A percentile compares a stretch with the other conserved stretches of the same genome.
Evolutionary conservation across 2,329 filamentous ascomycete species (phyloP).

Genomic region (Cladophialophora carrionii): DNA sequence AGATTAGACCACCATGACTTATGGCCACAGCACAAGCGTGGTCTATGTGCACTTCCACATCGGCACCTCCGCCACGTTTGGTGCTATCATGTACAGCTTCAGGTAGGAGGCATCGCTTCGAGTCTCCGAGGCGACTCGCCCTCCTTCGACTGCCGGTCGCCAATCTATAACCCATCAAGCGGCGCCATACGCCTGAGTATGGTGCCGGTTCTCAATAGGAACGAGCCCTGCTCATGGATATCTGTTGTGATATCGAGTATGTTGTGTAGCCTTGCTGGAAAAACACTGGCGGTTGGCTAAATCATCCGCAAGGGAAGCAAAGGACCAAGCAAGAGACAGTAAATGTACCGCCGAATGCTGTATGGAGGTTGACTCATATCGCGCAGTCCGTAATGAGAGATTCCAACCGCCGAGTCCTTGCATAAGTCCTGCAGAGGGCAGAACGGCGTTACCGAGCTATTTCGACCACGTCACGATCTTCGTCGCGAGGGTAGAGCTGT

Average conservation of each 20-base stretch:
- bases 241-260: not conserved
- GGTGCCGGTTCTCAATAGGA: not conserved
- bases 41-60: not conserved
- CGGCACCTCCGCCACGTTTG: not conserved
- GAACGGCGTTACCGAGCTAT: not conserved
- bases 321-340: not conserved
- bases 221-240: not conserved
- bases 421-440: not conserved
- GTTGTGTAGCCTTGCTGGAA: not conserved
- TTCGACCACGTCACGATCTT: not conserved
- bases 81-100: not conserved
- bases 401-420: not conserved
- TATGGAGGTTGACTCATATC: not conserved
- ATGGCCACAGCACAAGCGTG: not conserved
- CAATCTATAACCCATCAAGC: not conserved
- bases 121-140: not conserved
- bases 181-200: not conserved
- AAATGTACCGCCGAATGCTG: not conserved
- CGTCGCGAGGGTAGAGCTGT: conserved; percentile 3
- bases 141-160: not conserved
- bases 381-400: not conserved
- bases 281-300: not conserved
- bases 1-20: conserved; percentile 6
- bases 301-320: not conserved
- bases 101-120: not conserved